Evolutionary conservation across 495 filamentous ascomycete species (phyloP), one percentile per base, ranked within the genome.

Genomic region (Cladorrhinum samala): DNA sequence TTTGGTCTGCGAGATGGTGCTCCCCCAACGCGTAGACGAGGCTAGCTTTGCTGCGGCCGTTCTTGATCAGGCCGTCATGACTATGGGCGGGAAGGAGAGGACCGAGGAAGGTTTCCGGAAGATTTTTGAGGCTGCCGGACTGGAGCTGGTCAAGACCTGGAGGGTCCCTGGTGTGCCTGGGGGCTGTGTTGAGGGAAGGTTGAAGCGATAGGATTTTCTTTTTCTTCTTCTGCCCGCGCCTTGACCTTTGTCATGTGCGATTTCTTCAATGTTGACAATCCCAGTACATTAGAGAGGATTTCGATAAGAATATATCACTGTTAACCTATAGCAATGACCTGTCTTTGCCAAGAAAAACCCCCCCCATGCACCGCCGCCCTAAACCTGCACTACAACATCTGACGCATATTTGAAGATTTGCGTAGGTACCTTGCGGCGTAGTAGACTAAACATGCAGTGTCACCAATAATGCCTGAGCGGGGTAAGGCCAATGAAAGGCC

Each of bases 71-170:
- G 51, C 48, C 43, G 38, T 69, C 56, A 67, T 69, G 65, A 52
- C 51, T 23, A 59, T 66, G 39, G 48, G 47, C 42, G 63, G 61
- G 0, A 68, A 68, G 56, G 68, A 69, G 49, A 66, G 59, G 54
- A 64, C 61, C 14, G 30, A 56, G 37, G 60, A 17, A 9, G 63
- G 68, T 44, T 68, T 61, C 43, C 17, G 58, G 6, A 49, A 56
- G 25, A 57, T 68, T 17, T 61, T 69, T 33, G 57, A 56, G 17
- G 46, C 53, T 14, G 66, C 50, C 11, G 61, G 61, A 5, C 39
- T 68, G 53, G 61, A 64, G 44, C 49, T 68, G 41, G 60, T 68
- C 47, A 61, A 63, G 59, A 51, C 67, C 9, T 70, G 58, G 56
- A 20, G 39, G 9, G 51, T 17, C 2, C 42, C 42, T 3, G 42